A percentile compares a stretch with the other conserved stretches of the same genome.
phyloP scores from a whole-genome alignment of 73 alveolate species.

The Tetrahymena thermophila region DNA sequence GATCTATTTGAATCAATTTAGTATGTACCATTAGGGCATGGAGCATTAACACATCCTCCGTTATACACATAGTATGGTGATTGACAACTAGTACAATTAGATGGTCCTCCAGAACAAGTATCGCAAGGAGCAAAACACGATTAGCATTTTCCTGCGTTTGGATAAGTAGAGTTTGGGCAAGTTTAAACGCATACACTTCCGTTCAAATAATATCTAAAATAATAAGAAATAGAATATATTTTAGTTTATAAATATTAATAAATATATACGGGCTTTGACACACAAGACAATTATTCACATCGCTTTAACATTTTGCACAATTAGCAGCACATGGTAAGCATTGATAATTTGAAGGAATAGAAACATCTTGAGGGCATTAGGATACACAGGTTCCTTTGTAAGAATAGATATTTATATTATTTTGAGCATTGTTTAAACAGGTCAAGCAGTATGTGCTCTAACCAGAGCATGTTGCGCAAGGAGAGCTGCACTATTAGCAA shows the following conservation, averaged over 20 bases:
- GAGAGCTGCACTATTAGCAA: not conserved
- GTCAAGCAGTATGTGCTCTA: not conserved
- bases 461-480: not conserved
- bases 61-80: not conserved
- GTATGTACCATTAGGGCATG: not conserved
- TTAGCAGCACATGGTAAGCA: not conserved
- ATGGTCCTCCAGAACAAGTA: not conserved
- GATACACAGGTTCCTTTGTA: not conserved
- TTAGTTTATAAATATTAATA: not conserved
- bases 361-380: not conserved
- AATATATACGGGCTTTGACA: not conserved
- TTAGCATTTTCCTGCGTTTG: not conserved
- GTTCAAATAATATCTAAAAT: not conserved
- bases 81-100: not conserved
- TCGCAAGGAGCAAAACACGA: not conserved
- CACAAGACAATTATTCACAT: not conserved
- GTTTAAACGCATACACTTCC: not conserved
- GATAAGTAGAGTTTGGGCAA: not conserved
- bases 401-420: not conserved
- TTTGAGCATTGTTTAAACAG: not conserved
- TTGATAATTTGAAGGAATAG: not conserved
- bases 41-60: not conserved
- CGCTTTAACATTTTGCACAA: not conserved
- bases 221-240: not conserved
- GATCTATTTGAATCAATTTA: not conserved